These are phyloP conservation scores for Botryotinia calthae DNA, from an alignment of 2,329 filamentous ascomycete species.

Conservation along the genomic window DNA sequence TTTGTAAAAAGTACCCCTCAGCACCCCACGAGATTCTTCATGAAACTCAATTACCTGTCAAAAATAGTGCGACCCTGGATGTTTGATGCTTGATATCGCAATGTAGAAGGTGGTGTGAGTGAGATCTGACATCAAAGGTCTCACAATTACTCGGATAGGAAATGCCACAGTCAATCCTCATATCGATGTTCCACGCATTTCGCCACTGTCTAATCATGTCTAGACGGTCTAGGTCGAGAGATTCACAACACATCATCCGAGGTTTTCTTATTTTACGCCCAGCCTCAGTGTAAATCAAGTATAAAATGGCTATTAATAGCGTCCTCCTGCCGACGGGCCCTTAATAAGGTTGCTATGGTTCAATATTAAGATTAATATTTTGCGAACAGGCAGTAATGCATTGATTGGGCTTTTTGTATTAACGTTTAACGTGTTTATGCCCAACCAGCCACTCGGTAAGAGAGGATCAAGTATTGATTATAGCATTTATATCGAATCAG, in stretches of 20 bases:
- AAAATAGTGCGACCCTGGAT: neutral
- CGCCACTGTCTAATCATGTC: neutral
- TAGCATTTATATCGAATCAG: neutral
- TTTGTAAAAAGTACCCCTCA: neutral
- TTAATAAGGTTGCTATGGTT: neutral
- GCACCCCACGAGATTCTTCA: neutral
- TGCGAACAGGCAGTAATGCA: constrained; percentile 16
- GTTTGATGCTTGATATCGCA: neutral
- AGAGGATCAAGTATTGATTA: neutral
- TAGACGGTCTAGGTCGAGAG: neutral
- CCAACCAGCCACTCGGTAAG: constrained; percentile 12
- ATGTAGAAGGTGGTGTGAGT: neutral
- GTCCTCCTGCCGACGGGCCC: neutral
- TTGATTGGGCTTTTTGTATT: constrained; percentile 12
- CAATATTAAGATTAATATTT: neutral
- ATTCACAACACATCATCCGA: neutral
- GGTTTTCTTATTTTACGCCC: neutral
- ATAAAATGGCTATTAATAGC: neutral
- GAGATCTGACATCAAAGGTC: neutral
- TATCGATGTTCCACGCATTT: neutral
- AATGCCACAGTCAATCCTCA: neutral
- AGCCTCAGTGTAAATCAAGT: neutral
- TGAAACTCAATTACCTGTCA: neutral
- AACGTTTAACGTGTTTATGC: constrained; percentile 16
- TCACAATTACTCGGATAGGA: neutral